Percentiles rank a stretch among this genome's conserved stretches.
phyloP scores from a whole-genome alignment of 2,329 filamentous ascomycete species.

The Botrytis galanthina region DNA sequence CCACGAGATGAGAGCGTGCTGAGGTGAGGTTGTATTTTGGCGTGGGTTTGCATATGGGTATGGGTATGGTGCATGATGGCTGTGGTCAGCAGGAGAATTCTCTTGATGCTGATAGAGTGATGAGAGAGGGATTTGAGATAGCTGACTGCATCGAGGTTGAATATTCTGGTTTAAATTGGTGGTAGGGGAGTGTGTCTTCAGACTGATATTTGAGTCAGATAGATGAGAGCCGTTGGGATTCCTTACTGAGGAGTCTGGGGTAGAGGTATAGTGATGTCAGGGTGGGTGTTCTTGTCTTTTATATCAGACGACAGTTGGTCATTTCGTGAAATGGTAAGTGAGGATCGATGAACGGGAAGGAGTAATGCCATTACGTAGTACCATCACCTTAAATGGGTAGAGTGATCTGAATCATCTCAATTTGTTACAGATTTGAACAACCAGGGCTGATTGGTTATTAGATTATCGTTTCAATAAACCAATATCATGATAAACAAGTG shows the following conservation, averaged over 20 bases:
- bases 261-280: neutral
- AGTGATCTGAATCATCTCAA: neutral
- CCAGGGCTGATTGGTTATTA: neutral
- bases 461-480: neutral
- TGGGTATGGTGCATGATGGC: neutral
- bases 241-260: neutral
- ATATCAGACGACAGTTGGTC: neutral
- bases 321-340: neutral
- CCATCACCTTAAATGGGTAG: neutral
- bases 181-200: neutral
- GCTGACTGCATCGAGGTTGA: neutral
- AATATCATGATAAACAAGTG: neutral
- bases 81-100: slow-evolving; percentile 2
- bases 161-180: neutral
- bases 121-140: neutral
- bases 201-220: neutral
- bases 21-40: neutral
- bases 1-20: neutral
- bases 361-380: too few relatives aligned
- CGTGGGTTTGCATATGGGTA: neutral
- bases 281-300: neutral
- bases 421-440: neutral
- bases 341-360: neutral
- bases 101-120: neutral
- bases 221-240: neutral